phyloP scores from a whole-genome alignment of 768 basidiomycete species.

The Rhodotorula diobovata region DNA sequence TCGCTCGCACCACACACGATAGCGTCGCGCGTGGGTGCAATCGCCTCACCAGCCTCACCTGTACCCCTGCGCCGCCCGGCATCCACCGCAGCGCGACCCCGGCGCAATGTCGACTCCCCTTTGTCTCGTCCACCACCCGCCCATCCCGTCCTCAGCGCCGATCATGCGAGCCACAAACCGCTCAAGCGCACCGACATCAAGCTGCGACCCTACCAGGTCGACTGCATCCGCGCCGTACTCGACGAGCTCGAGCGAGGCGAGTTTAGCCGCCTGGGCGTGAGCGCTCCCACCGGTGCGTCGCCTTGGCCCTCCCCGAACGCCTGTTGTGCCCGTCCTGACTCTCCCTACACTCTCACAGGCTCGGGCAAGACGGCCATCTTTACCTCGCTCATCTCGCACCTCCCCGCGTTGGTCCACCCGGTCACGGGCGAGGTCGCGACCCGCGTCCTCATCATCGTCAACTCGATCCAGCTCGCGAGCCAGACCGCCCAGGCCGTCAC shows the following conservation, averaged over 20 bases:
- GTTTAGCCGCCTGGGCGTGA: slow-evolving; percentile 72
- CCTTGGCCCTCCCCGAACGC: neutral
- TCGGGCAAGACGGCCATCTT: slow-evolving; percentile 89
- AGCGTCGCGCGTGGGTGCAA: neutral
- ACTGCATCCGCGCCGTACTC: slow-evolving; percentile 70
- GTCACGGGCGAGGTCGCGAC: slow-evolving; percentile 1
- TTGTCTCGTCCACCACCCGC: neutral
- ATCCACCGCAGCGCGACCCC: neutral
- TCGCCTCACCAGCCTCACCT: neutral
- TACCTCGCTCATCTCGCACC: slow-evolving; percentile 67
- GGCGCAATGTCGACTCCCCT: no score
- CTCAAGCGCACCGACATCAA: neutral
- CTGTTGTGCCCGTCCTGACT: neutral
- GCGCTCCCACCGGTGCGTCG: slow-evolving; percentile 54
- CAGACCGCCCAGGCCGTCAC: slow-evolving; percentile 74
- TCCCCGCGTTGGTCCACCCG: slow-evolving; percentile 49
- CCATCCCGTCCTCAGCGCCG: no score
- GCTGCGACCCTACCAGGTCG: slow-evolving; percentile 74
- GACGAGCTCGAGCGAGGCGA: slow-evolving; percentile 62
- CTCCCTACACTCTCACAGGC: slow-evolving; percentile 54
- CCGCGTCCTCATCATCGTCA: slow-evolving; percentile 72
- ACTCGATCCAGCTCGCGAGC: slow-evolving; percentile 78
- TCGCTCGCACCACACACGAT: neutral
- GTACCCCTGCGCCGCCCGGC: no score
- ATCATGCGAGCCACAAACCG: neutral